These are phyloP conservation scores for Capsella rubella DNA, from an alignment of 441 rosid genomes.

Conservation along the genomic window DNA sequence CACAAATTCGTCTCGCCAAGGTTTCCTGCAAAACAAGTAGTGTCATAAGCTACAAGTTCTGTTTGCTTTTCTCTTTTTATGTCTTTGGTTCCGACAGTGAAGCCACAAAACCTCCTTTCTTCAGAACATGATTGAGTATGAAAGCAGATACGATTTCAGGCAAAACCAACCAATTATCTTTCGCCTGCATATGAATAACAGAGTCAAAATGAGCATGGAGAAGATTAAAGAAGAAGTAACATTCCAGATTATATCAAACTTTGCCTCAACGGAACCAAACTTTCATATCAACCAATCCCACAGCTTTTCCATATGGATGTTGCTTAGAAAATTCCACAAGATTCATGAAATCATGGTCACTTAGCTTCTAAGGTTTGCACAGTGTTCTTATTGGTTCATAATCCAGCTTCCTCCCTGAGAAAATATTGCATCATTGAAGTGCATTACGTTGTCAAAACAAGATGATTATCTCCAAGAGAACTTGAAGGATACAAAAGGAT, in stretches of 20 bases:
- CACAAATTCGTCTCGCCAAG: too few species aligned
- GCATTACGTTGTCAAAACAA: conserved; percentile 1
- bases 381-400: conserved; percentile 56
- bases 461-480: conserved; percentile 73
- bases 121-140: conserved; percentile 54
- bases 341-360: conserved; percentile 65
- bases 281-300: conserved; percentile 71
- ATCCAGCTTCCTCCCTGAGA: conserved; percentile 71
- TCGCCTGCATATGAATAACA: conserved; percentile 53
- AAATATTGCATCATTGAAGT: conserved; percentile 29
- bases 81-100: conserved; percentile 40
- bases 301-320: conserved; percentile 82
- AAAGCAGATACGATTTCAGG: conserved; percentile 67
- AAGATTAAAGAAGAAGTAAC: not conserved
- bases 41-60: conserved; percentile 20
- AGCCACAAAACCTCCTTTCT: conserved; percentile 53
- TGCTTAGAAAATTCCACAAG: conserved; percentile 71
- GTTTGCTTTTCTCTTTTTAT: conserved; percentile 39
- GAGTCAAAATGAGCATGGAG: not conserved
- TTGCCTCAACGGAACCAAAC: conserved; percentile 63
- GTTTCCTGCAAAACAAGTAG: too few species aligned
- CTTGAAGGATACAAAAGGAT: conserved; percentile 49
- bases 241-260: not conserved
- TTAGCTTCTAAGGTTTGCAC: conserved; percentile 49
- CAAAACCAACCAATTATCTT: conserved; percentile 68